Base-by-base conservation (phyloP, 2,329 filamentous ascomycete genomes). In the Leptoxyphium fumago region DNA sequence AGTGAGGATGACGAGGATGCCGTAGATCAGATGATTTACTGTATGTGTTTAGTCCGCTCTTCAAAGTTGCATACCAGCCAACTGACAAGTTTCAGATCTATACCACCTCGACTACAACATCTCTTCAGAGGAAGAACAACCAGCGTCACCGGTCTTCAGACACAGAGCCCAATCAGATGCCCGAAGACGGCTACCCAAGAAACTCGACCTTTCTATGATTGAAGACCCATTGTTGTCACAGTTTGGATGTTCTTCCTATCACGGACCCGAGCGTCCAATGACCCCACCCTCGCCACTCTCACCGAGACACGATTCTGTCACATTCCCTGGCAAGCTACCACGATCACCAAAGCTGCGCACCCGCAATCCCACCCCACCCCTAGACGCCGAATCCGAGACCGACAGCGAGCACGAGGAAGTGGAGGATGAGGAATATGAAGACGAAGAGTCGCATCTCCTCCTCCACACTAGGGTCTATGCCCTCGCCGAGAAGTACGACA, bases 401-500 rank as follows among this genome's bases (percentile, higher is more conserved):
- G 61, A 64, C 36, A 59, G 62, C 29, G 58, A 61, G 18, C 50
- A 64, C 41, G 55, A 61, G 38, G 55, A 61, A 30, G 45, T 42
- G 39, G 55, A 58, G 14, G 54, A 56, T 10, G 55, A 64, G 39
- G 56, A 64, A 41, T 52, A 58, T 36, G 62, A 64, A 40, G 52
- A 55, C 10, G 61, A 65, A 47, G 56, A 59, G 38, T 60, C 66
- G 5, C 61, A 69, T 51, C 59, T 71, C 5, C 49, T 71, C 40
- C 60, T 63, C 13, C 69, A 72, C 50, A 64, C 67, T 11, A 64
- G 65, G 43, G 64, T 72, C 34, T 72, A 72, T 52, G 67, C 67
- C 29, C 61, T 71, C 18, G 69, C 67, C 9, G 69, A 71, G 53
- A 71, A 71, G 59, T 72, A 71, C 53, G 67, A 66, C 48, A 68